Evolutionary conservation across 1,139 yeast species (phyloP), one percentile per base, ranked within the genome.

Genomic region (Blastobotrys elegans): DNA sequence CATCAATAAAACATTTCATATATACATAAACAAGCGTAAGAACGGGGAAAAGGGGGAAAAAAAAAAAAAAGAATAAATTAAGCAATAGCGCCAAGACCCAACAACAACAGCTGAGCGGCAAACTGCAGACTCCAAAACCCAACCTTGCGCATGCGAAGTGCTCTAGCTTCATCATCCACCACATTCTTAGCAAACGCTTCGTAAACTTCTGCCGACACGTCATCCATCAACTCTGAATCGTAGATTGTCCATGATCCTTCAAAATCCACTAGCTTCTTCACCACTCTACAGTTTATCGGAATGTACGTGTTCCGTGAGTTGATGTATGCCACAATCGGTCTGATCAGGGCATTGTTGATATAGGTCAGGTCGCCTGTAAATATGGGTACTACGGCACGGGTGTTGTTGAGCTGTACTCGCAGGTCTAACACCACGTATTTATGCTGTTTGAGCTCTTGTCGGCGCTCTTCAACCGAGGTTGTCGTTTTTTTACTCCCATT

Each of bases 171-270:
- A 56, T 92, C 97, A 63, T 92, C 94, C 14, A 84, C 84, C 24
- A 88, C 95, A 59, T 89, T 90, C 46, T 82, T 78, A 2, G 82
- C 96, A 66, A 92, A 89, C 33, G 92, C 90, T 57, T 88, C 92
- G 64, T 90, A 90, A 2, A 90, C 95, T 57, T 87, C 95, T 39
- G 83, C 83, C 32, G 94, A 84, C 47, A 94, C 75, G 61, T 90
- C 97, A 60, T 86, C 95, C 96, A 92, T 88, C 51, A 92, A 71
- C 49, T 84, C 73, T 31, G 95, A 84, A 63, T 92, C 98, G 65
- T 89, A 92, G 4, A 89, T 75, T 1, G 98, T 92, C 98, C 98
- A 92, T 4, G 96, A 80, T 0, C 98, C 98, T 58, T 86, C 89
- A 62, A 92, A 92, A 61, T 92, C 97, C 32, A 73, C 71, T 26